phyloP scores from a whole-genome alignment of 169 alveolate species.

The Plasmodium relictum region DNA sequence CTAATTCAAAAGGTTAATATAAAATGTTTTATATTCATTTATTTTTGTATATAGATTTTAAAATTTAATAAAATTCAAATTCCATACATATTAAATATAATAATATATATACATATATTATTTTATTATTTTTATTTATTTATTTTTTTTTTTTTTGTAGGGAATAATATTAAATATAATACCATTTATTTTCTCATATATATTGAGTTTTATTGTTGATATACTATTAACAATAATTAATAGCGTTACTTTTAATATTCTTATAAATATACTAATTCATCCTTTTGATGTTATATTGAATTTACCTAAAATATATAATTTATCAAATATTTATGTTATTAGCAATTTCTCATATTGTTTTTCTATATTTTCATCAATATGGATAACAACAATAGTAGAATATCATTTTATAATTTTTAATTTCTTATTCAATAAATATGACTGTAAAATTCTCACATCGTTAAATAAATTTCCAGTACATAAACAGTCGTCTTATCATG shows the following conservation, averaged over 20 bases:
- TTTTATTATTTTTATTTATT: background rate
- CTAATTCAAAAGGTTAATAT: constrained; percentile 70
- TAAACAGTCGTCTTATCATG: constrained; percentile 66
- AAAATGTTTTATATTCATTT: constrained; percentile 15
- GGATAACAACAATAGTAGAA: constrained; percentile 72
- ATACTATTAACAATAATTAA: constrained; percentile 66
- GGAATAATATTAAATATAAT: constrained; percentile 71
- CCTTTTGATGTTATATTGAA: constrained; percentile 75
- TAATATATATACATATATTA: background rate
- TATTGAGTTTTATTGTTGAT: constrained; percentile 65
- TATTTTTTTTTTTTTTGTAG: constrained; percentile 28
- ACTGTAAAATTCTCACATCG: constrained; percentile 56
- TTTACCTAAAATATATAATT: constrained; percentile 65
- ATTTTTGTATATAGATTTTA: constrained; percentile 5
- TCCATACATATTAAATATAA: constrained; percentile 3
- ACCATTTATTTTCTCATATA: constrained; percentile 70
- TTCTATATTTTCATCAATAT: constrained; percentile 69
- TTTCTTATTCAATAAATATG: constrained; percentile 69
- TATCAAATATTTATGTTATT: constrained; percentile 71
- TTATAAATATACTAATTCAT: constrained; percentile 52
- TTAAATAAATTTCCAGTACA: constrained; percentile 70
- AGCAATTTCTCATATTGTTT: constrained; percentile 66
- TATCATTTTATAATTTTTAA: constrained; percentile 72
- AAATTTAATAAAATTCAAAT: constrained; percentile 4
- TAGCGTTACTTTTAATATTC: constrained; percentile 46